phyloP scores from a whole-genome alignment of 257 asterid species.

The Solanum neorickii region DNA sequence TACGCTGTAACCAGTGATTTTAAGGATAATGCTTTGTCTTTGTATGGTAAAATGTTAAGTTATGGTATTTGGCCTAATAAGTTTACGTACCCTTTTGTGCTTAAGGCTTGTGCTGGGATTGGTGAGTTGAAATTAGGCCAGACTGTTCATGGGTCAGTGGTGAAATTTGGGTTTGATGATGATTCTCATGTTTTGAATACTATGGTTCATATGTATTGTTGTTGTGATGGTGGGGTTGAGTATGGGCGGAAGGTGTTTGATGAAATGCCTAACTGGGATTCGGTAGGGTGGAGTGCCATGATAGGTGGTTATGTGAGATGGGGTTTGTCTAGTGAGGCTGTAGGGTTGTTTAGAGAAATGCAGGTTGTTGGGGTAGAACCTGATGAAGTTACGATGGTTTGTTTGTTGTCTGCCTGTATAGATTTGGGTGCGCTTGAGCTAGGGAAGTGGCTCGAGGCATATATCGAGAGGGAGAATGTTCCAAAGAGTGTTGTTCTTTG shows the following conservation, averaged over 20 bases:
- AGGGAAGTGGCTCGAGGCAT: constrained; percentile 64
- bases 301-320: constrained; percentile 62
- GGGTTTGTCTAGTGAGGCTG: constrained; percentile 52
- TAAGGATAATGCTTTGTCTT: constrained; percentile 26
- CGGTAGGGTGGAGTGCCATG: constrained; percentile 62
- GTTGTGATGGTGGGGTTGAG: constrained; percentile 40
- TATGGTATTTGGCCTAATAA: constrained; percentile 43
- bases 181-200: constrained; percentile 49
- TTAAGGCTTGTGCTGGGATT: constrained; percentile 76
- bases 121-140: constrained; percentile 36
- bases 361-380: constrained; percentile 48
- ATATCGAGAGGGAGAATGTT: constrained; percentile 37
- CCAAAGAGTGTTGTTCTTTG: constrained; percentile 34
- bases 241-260: constrained; percentile 48
- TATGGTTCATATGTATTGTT: constrained; percentile 54
- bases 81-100: constrained; percentile 67
- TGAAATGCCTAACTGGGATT: constrained; percentile 34
- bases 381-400: constrained; percentile 61
- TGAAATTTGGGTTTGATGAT: constrained; percentile 41
- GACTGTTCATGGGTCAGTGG: constrained; percentile 41
- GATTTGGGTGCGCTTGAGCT: constrained; percentile 67
- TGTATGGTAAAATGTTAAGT: constrained; percentile 34
- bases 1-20: constrained; percentile 33
- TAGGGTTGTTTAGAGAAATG: constrained; percentile 46
- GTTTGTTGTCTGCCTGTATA: constrained; percentile 61